Base-by-base conservation (phyloP, 2,329 filamentous ascomycete genomes). In the Ceratocystis colombiana region DNA sequence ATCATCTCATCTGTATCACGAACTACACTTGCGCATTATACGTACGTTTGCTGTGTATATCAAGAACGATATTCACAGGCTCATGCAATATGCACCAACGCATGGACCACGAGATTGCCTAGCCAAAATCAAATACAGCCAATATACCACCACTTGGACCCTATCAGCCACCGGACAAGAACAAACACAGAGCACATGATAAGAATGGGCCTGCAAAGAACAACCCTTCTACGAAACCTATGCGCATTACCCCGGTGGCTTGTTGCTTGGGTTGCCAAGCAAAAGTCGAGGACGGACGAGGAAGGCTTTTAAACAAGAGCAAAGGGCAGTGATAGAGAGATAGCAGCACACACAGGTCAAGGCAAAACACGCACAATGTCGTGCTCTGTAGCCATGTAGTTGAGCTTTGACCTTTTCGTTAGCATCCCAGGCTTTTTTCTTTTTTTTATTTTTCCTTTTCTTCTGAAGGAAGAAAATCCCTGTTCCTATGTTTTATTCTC, bases 101-200 rank as follows among this genome's bases (percentile, higher is more conserved):
- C 50, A 55, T 55, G 50, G 50, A 25, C 50, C 50, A 55, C 22
- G 20, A 55, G 50, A 55, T 55, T 55, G 22, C 22, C 50, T 20
- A 20, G 46, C 3, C 37, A 15, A 48, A 55, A 25, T 55, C 48
- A 50, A 41, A 8, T 41, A 17, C 48, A 50, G 48, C 48, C 6
- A 22, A 55, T 30, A 55, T 55, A 22, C 28, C 22, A 20, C 22
- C 20, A 22, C 50, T 25, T 25, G 25, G 50, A 1, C 46, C 50
- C 22, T 5, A 30, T 15, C 22, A 2, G 25, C 20, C 50, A 55
- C 22, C 10, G 15, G n/a, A 17, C 50, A 28, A 15, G 22, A 22
- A 28, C n/a, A 28, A 5, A 28, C 50, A 25, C n/a, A 10, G 48
- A 50, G 48, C n/a, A 50, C 48, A 50, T 1, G 48, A 25, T 20